Evolutionary conservation across 768 basidiomycete genomes (phyloP).

Genomic region (Chalciporus sphaerocephalus): DNA sequence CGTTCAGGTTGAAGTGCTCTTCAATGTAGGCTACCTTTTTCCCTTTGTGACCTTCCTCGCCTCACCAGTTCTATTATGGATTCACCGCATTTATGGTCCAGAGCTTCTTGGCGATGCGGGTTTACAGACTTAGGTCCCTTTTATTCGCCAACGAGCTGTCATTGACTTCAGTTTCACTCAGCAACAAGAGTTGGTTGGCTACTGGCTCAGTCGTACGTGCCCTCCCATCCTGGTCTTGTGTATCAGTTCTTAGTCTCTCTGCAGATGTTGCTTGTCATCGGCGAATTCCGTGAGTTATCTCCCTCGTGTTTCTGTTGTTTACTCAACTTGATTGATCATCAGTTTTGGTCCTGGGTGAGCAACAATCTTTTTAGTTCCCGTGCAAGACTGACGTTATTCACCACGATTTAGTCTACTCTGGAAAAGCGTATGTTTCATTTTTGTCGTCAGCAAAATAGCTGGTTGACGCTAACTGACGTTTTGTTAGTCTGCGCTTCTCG

Average conservation of each 20-base stretch:
- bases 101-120: constrained; percentile 47
- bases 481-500: constrained; percentile 33
- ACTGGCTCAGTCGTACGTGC: constrained; percentile 29
- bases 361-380: background rate
- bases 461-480: constrained; percentile 9
- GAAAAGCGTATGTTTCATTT: constrained; percentile 31
- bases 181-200: constrained; percentile 41
- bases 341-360: constrained; percentile 34
- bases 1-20: constrained; percentile 45
- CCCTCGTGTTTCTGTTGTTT: too few species aligned
- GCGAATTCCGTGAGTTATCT: constrained; percentile 34
- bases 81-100: constrained; percentile 51
- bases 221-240: background rate
- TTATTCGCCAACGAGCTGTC: background rate
- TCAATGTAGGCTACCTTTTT: constrained; percentile 34
- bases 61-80: constrained; percentile 17
- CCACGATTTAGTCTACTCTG: constrained; percentile 30
- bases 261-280: constrained; percentile 31
- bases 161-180: constrained; percentile 35
- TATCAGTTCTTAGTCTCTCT: background rate
- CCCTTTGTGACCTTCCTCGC: background rate
- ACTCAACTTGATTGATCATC: constrained; percentile 5
- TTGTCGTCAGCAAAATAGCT: background rate
- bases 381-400: constrained; percentile 3
- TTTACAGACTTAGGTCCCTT: constrained; percentile 43